Conservation (phyloP, 225 moss, liverwort and hornwort species). For the Bryoerythrophyllum caledonicum region DNA sequence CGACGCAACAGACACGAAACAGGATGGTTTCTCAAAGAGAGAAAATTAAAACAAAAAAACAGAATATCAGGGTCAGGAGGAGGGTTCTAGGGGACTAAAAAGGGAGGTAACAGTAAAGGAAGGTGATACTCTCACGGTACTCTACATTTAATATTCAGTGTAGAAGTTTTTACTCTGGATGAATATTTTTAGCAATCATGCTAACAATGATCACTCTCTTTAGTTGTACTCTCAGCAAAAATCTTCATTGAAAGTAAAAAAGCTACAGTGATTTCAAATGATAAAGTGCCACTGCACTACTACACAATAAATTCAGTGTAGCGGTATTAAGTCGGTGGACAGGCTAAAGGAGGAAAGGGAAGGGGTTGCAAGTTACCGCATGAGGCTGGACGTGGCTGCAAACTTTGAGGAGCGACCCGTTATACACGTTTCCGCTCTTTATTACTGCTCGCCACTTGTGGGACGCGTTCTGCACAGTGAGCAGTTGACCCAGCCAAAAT, state of each 20-base stretch:
- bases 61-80: neutral
- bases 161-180: too few relatives aligned
- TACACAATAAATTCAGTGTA: too few relatives aligned
- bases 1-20: conserved; percentile 32
- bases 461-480: neutral
- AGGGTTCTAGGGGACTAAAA: conserved; percentile 11
- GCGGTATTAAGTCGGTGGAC: conserved; percentile 7
- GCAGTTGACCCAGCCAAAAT: neutral
- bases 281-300: too few relatives aligned
- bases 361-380: neutral
- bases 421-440: neutral
- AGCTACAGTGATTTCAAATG: too few relatives aligned
- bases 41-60: too few relatives aligned
- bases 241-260: too few relatives aligned
- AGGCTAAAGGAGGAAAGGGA: neutral
- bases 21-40: too few relatives aligned
- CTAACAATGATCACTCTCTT: too few relatives aligned
- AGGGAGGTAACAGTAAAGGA: neutral
- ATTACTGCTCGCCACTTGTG: neutral
- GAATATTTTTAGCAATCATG: too few relatives aligned
- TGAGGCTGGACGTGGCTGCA: conserved; percentile 16
- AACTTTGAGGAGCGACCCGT: conserved; percentile 9
- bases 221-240: too few relatives aligned
- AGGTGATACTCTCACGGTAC: neutral
- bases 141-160: too few relatives aligned